Evolutionary conservation across 805 yeast species (phyloP).

Genomic region (Saccharomycopsis synnaedendra): DNA sequence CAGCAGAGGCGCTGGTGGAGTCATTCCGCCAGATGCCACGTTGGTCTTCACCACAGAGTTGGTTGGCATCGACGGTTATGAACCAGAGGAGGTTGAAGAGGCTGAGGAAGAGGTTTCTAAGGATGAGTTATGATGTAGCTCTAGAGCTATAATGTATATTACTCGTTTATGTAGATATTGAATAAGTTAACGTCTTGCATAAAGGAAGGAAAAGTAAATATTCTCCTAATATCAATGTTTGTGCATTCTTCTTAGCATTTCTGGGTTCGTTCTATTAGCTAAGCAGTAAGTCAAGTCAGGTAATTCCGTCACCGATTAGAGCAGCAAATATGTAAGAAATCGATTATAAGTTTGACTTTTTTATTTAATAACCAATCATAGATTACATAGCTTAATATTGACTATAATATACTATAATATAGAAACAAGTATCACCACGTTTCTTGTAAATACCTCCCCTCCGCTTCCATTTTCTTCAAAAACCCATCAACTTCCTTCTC

Average conservation of each 20-base stretch:
- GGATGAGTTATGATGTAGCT: slow-evolving; percentile 8
- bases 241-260: too few species aligned
- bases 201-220: too few species aligned
- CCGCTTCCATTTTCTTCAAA: slow-evolving; percentile 49
- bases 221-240: too few species aligned
- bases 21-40: slow-evolving; percentile 70
- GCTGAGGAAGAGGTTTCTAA: not conserved
- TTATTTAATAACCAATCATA: too few species aligned
- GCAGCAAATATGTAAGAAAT: too few species aligned
- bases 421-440: slow-evolving; percentile 54
- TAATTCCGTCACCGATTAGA: too few species aligned
- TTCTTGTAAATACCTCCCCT: slow-evolving; percentile 69
- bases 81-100: slow-evolving; percentile 1
- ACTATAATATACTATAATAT: not conserved
- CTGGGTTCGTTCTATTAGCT: too few species aligned
- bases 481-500: slow-evolving; percentile 37
- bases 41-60: slow-evolving; percentile 58
- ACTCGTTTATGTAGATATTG: not conserved
- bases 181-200: not conserved
- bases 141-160: not conserved
- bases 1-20: slow-evolving; percentile 59
- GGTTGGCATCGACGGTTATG: slow-evolving; percentile 30
- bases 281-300: too few species aligned
- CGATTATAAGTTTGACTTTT: too few species aligned
- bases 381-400: too few species aligned